Evolutionary conservation across 768 basidiomycete genomes (phyloP), one percentile per base, ranked within the genome.

Genomic region (Tricholoma sp.): DNA sequence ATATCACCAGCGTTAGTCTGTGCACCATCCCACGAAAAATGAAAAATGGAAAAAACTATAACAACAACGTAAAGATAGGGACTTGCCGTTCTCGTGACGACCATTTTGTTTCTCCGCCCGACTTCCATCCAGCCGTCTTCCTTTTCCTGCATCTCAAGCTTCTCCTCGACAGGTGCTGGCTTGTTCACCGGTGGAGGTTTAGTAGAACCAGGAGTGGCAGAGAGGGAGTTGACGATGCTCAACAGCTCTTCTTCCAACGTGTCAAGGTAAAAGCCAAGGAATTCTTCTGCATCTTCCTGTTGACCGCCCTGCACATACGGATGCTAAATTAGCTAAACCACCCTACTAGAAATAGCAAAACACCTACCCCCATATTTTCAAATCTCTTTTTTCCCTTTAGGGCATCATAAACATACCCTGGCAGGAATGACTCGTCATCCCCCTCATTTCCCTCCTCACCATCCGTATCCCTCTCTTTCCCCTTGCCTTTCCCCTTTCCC

Each of bases 231-330:
- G 6, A 83, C 71, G n/a, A 96, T 72, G 3, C 79, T 77, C 3
- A 91, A 72, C 10, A 98, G 68, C 73, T 98, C 96, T 68, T 99
- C 96, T 69, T 96, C 93, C 5, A 99, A 75, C 0, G 94, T 91
- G 64, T 98, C 94, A 22, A 98, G 78, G 73, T 92, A 96, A 74
- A 97, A 98, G 3, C 96, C 96, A n/a, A 98, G 77, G 71, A 97
- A 98, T 71, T 99, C 96, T 71, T 99, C 95, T 9, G 95, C 96
- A 57, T 99, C 96, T 69, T 99, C 96, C 73, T 99, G 96, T 57
- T 94, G 91, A 0, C 94, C 94, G 35, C 91, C 85, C 83, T 93
- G 61, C 11, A 53, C 2, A 21, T 45, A 49, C 5, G 31, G 60
- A 55, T 32, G 35, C 43, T 64, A 53, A 8, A 18, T 12, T 50